These are phyloP conservation scores for Typha latifolia DNA, from an alignment of 176 grass and related monocot species.

Conservation along the genomic window DNA sequence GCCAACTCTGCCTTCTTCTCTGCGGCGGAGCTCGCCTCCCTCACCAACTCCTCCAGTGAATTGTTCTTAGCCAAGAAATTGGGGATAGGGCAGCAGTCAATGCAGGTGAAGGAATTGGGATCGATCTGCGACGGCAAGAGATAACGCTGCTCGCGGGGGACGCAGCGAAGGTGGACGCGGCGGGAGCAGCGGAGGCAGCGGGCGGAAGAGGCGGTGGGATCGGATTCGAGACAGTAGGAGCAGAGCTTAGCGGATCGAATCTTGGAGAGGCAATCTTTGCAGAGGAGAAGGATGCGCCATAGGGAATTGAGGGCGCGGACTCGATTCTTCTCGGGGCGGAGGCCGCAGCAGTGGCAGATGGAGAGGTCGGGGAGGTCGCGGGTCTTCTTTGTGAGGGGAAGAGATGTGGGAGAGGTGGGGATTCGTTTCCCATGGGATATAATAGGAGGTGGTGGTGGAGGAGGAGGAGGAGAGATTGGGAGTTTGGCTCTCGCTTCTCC, in stretches of 20 bases:
- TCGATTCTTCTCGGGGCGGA: slow-evolving; percentile 26
- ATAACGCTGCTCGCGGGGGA: slow-evolving; percentile 44
- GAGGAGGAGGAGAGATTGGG: neutral
- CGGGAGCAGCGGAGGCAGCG: slow-evolving; percentile 43
- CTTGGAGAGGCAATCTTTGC: slow-evolving; percentile 47
- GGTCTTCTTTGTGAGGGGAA: slow-evolving; percentile 1
- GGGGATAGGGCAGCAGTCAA: slow-evolving; percentile 47
- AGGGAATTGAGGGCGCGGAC: slow-evolving; percentile 49
- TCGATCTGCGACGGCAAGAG: slow-evolving; percentile 22
- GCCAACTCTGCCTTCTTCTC: slow-evolving; percentile 2
- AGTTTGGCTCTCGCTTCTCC: neutral
- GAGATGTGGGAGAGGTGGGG: neutral
- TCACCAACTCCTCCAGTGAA: slow-evolving; percentile 10
- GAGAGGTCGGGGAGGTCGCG: slow-evolving; percentile 35
- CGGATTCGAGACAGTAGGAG: slow-evolving; percentile 59
- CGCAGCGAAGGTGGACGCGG: slow-evolving; percentile 47
- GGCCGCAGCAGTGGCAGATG: slow-evolving; percentile 50
- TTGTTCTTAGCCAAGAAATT: slow-evolving; percentile 5
- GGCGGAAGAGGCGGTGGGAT: slow-evolving; percentile 19
- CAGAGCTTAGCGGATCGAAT: slow-evolving; percentile 36
- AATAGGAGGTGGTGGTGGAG: neutral
- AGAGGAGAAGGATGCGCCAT: slow-evolving; percentile 78
- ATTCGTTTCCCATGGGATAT: neutral
- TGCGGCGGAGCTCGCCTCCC: slow-evolving; percentile 6
- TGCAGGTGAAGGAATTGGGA: slow-evolving; percentile 37